Conservation (phyloP, 495 filamentous ascomycete genomes). For the Trypethelium eluteriae region DNA sequence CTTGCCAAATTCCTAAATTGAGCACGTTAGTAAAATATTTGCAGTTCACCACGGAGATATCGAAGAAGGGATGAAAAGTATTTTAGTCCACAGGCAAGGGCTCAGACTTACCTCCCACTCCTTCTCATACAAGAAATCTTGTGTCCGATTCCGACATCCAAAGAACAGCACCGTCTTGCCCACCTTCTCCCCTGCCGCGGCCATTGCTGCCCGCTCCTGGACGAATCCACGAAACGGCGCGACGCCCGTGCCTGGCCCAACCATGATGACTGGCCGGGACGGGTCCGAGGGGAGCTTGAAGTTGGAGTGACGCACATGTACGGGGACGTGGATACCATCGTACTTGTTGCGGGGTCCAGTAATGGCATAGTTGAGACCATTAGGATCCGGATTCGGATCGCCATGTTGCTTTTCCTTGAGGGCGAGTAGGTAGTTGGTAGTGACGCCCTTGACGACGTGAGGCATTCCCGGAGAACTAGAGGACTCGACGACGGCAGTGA, state of each 20-base stretch:
- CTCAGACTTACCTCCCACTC: conserved; percentile 61
- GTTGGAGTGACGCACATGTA: conserved; percentile 96
- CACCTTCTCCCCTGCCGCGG: conserved; percentile 71
- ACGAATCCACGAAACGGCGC: conserved; percentile 94
- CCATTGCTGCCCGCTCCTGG: conserved; percentile 80
- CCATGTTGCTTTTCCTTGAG: conserved; percentile 96
- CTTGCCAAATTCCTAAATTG: conserved; percentile 62
- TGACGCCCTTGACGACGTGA: conserved; percentile 84
- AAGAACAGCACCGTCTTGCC: conserved; percentile 91
- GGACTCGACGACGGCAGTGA: conserved; percentile 92
- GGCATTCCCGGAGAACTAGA: conserved; percentile 65
- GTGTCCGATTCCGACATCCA: conserved; percentile 72
- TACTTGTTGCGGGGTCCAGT: conserved; percentile 93
- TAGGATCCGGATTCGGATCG: conserved; percentile 74
- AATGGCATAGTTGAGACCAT: conserved; percentile 83
- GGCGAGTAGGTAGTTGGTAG: conserved; percentile 93
- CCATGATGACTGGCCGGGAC: conserved; percentile 85
- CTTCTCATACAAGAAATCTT: conserved; percentile 88
- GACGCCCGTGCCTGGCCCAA: conserved; percentile 94
- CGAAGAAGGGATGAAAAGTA: too few species aligned
- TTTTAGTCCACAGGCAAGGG: background rate
- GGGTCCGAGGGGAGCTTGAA: conserved; percentile 98
- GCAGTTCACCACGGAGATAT: background rate
- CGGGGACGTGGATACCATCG: conserved; percentile 89
- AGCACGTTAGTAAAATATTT: background rate